phyloP scores from a whole-genome alignment of 2,329 filamentous ascomycete genomes.

The Diaporthe sp. region DNA sequence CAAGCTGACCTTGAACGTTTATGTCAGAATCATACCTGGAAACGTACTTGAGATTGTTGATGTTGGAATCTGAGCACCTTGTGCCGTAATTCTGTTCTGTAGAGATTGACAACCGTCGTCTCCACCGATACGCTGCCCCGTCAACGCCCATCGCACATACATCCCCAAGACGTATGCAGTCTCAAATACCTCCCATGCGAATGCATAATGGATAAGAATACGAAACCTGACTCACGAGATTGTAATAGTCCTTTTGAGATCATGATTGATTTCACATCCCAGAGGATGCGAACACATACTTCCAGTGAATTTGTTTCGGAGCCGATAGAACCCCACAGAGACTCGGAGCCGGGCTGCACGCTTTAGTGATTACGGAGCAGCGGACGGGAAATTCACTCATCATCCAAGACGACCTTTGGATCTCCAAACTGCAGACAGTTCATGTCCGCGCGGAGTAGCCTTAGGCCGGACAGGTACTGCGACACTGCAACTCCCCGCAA shows the following conservation, averaged over 20 bases:
- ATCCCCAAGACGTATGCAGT: background rate
- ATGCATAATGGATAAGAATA: too few species aligned
- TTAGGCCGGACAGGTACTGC: background rate
- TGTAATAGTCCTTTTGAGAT: background rate
- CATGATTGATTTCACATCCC: background rate
- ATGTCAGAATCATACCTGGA: too few species aligned
- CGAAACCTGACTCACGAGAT: too few species aligned
- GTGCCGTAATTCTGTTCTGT: background rate
- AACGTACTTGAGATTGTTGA: background rate
- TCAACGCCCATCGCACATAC: background rate
- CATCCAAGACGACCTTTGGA: background rate
- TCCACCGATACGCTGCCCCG: background rate
- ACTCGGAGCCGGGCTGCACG: background rate
- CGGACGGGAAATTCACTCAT: background rate
- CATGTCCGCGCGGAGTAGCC: background rate
- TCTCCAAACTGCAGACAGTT: background rate
- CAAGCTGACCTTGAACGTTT: too few species aligned
- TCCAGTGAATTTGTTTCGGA: background rate
- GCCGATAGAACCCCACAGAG: background rate
- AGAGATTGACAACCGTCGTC: background rate
- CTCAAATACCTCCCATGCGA: accelerated
- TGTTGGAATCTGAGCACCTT: background rate
- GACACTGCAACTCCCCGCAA: background rate
- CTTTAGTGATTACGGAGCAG: background rate
- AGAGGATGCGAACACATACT: background rate